phyloP scores from a whole-genome alignment of 139 green algal genomes.

The Tetradesmus lagerheimii region DNA sequence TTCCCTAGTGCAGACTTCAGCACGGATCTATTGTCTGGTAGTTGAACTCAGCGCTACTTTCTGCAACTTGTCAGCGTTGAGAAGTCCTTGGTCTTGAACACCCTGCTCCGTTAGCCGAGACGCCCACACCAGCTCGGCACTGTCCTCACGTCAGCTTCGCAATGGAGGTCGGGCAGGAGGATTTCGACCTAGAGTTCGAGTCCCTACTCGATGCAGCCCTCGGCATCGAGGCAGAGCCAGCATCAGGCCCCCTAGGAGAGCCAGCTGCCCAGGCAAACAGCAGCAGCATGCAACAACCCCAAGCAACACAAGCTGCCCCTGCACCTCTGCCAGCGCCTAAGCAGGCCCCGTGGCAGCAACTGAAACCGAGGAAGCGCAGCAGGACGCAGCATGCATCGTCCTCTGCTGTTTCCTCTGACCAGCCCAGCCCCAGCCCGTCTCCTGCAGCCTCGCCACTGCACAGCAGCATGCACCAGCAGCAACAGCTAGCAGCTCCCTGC shows the following conservation, averaged over 20 bases:
- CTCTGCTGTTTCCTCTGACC: neutral
- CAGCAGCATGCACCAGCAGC: neutral
- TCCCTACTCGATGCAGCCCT: conserved; percentile 21
- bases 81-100: no score
- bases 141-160: neutral
- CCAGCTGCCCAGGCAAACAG: neutral
- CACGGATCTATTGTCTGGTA: no score
- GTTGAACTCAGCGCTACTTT: no score
- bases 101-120: no score
- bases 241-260: no score
- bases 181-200: conserved; percentile 23
- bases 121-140: neutral
- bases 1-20: no score
- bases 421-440: neutral
- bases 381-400: neutral
- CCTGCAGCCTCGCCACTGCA: conserved; percentile 15
- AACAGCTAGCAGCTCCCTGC: neutral
- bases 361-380: neutral
- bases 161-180: conserved; percentile 18
- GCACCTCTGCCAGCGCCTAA: neutral
- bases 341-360: neutral
- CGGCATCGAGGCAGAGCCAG: conserved; percentile 2
- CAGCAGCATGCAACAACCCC: neutral
- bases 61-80: no score
- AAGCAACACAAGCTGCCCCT: neutral